Base-by-base conservation (phyloP, 495 filamentous ascomycete species). In the Pseudevernia furfuracea region DNA sequence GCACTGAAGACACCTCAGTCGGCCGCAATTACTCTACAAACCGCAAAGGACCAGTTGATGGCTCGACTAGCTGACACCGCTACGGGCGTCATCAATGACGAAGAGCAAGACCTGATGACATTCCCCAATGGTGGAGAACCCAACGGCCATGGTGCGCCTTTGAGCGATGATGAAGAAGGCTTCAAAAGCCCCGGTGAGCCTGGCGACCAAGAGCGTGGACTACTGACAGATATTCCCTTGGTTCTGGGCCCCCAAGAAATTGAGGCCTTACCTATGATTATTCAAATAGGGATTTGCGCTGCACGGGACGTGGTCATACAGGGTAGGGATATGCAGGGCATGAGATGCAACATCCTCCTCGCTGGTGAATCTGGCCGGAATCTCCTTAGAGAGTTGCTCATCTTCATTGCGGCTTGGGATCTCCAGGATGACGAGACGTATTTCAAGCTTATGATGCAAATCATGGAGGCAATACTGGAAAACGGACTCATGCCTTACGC, bases 391-490 rank as follows among this genome's bases (percentile, higher is more conserved):
- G 92, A 97, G 69, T 84, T 97, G 59, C 79, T 97, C 30, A 95
- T 97, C 62, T 97, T 97, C 74, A 92, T 97, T 62, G 92, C 92
- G 19, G 91, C 94, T 19, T 97, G 92, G 92, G 92, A 97, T 71
- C 86, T 96, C 64, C 87, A 86, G 19, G 92, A 97, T 69, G 87
- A 92, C 49, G 89, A 93, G 67, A 81, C 94, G 17, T 96, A 96
- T 69, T 96, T 95, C 78, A 91, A 93, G 74, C 87, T 96, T 74
- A 97, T 94, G 77, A 88, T 91, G 15, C 91, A 95, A 74, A 96
- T 97, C 64, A 90, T 97, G 78, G 90, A 96, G 70, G 89, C 91
- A 0, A 90, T 96, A 46, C 85, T 96, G 53, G 83, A 88, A 63
- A 93, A 91, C 68, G 89, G 89, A 14, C 79, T 97, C 23, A 88